These are phyloP conservation scores for Candida mattraensis DNA, from an alignment of 805 yeast genomes.

Conservation along the genomic window DNA sequence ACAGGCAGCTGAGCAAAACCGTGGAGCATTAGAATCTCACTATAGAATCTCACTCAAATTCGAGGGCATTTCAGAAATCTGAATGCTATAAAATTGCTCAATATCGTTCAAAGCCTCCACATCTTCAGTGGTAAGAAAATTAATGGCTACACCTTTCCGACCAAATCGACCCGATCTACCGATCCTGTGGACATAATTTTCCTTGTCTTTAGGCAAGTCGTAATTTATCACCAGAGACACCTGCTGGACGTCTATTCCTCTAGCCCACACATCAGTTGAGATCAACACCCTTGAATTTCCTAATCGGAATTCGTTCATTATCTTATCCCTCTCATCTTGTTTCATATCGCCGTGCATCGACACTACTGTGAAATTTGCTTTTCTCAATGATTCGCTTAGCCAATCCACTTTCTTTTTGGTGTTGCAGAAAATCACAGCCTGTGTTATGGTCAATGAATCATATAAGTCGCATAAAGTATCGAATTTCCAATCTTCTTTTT, in stretches of 20 bases:
- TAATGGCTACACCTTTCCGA: constrained; percentile 96
- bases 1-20: constrained; percentile 17
- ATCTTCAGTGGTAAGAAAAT: constrained; percentile 84
- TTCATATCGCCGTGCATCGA: constrained; percentile 97
- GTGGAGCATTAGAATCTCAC: constrained; percentile 3
- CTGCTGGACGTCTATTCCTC: constrained; percentile 98
- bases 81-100: constrained; percentile 86
- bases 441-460: constrained; percentile 93
- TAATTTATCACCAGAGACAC: constrained; percentile 93
- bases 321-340: constrained; percentile 88
- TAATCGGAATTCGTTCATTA: constrained; percentile 94
- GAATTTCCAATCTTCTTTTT: constrained; percentile 90
- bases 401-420: constrained; percentile 92
- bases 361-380: constrained; percentile 84
- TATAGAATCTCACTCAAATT: constrained; percentile 27
- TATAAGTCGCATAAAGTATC: constrained; percentile 93
- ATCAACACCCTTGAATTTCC: constrained; percentile 92
- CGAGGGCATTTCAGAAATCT: constrained; percentile 90
- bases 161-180: constrained; percentile 99
- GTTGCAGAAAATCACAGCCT: constrained; percentile 97
- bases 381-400: constrained; percentile 72
- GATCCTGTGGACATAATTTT: constrained; percentile 94
- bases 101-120: constrained; percentile 74
- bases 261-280: constrained; percentile 93
- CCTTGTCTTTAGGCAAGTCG: constrained; percentile 87